These are phyloP conservation scores for Eimeria sp. DNA, from an alignment of 169 alveolate species.

Conservation along the genomic window DNA sequence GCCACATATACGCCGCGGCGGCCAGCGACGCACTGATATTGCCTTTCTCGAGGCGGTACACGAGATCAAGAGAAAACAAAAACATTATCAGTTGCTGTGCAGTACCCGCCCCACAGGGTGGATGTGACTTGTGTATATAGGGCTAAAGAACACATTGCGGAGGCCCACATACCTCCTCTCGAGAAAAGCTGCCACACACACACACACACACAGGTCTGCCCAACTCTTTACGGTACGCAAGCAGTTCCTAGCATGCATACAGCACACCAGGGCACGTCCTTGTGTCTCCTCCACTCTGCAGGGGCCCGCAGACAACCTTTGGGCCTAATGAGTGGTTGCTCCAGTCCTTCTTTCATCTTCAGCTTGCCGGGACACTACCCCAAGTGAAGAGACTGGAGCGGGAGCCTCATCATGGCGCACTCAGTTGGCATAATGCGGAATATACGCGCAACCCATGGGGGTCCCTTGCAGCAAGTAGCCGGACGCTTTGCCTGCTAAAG, in stretches of 20 bases:
- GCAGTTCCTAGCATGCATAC: neutral
- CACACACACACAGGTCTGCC: neutral
- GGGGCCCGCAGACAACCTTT: neutral
- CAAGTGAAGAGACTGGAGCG: slow-evolving; percentile 12
- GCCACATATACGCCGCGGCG: neutral
- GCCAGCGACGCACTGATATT: neutral
- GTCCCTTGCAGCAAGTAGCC: slow-evolving; percentile 65
- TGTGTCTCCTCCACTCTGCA: neutral
- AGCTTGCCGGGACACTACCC: slow-evolving; percentile 27
- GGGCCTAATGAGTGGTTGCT: neutral
- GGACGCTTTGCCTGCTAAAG: slow-evolving; percentile 41
- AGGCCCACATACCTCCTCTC: neutral
- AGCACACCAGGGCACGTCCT: neutral
- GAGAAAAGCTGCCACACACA: neutral
- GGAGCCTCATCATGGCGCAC: neutral
- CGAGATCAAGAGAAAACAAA: neutral
- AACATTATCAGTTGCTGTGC: neutral
- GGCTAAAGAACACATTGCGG: neutral
- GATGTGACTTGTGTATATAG: neutral
- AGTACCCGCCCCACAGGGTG: slow-evolving; percentile 15
- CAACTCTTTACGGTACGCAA: neutral
- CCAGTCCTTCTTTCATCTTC: neutral
- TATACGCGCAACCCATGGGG: slow-evolving; percentile 28
- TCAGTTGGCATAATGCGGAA: slow-evolving; percentile 23
- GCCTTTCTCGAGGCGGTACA: neutral